Base-by-base conservation (phyloP, 2,329 filamentous ascomycete genomes). In the Ophiocordyceps polyrhachis-furcata region DNA sequence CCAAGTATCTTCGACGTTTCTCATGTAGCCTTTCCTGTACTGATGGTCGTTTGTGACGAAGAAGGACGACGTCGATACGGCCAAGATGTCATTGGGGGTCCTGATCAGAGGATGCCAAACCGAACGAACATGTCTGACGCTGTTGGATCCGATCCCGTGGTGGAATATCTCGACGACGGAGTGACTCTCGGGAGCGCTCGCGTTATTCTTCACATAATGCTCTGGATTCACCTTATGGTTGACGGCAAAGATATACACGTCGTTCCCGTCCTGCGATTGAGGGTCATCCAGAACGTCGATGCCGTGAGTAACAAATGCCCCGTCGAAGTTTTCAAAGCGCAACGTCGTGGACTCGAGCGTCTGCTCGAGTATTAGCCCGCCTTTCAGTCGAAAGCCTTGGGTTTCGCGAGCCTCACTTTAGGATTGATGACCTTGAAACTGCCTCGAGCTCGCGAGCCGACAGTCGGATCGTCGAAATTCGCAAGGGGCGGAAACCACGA, bases 1-100 rank as follows among this genome's bases (percentile, higher is more conserved):
- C 28, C 62, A 58, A 0, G 69, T 0, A 31, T 70, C 65, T 49
- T 79, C 76, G 0, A 76, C 1, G 0, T 52, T 9, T 2, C 73
- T 64, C 56, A 67, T 53, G 0, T 54, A 5, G 0, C 74, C 74
- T 1, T 69, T 63, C 0, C 61, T 64, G 53, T 77, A 67, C 49
- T 58, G 57, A 45, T 79, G 74, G 49, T 79, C 76, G 48, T 79
- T 79, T 0, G 74, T 78, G 6, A 78, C 68, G 43, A 73, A 71
- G 53, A 79, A 67, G 0, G 67, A 66, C 13, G 52, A 59, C 0
- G 68, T 64, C 0, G 61, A 68, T 4, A 58, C 51, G 2, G 67
- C 71, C 6, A 69, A 56, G 13, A 80, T 56, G 48, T 80, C 76
- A 48, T 79, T 79, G 1, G 76, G 75, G 0, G 73, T 78, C 11